These are phyloP conservation scores for Phytopythium aichiense DNA, from an alignment of 352 stramenopile species.

Conservation along the genomic window DNA sequence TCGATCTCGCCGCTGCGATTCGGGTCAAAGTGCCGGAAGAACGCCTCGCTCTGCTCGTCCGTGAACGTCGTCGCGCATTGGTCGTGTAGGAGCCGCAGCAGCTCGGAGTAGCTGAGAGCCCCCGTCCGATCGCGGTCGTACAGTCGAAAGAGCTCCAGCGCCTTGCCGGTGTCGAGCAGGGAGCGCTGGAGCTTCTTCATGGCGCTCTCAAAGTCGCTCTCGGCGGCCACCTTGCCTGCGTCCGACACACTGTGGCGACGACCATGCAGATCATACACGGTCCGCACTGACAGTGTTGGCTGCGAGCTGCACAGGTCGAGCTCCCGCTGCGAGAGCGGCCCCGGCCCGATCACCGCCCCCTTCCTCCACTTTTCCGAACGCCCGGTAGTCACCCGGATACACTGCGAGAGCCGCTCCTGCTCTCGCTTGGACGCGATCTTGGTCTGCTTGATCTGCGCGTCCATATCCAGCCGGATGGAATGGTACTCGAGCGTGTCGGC, in stretches of 20 bases:
- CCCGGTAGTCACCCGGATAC: slow-evolving; percentile 23
- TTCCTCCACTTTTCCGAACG: slow-evolving; percentile 27
- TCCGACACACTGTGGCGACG: slow-evolving; percentile 30
- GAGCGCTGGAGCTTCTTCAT: slow-evolving; percentile 55
- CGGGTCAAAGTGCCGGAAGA: slow-evolving; percentile 48
- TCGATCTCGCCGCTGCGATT: slow-evolving; percentile 46
- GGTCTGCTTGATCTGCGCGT: slow-evolving; percentile 38
- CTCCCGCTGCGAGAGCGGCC: slow-evolving; percentile 42
- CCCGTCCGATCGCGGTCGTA: slow-evolving; percentile 48
- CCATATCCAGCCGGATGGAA: slow-evolving; percentile 28
- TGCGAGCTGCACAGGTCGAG: slow-evolving; percentile 20
- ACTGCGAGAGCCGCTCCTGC: slow-evolving; percentile 34
- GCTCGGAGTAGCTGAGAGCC: slow-evolving; percentile 42
- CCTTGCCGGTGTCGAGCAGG: slow-evolving; percentile 16
- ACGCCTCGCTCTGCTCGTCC: slow-evolving; percentile 30
- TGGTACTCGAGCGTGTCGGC: slow-evolving; percentile 58
- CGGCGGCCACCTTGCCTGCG: slow-evolving; percentile 17
- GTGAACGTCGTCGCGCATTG: slow-evolving; percentile 23
- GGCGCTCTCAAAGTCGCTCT: slow-evolving; percentile 36
- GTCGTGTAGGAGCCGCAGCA: slow-evolving; percentile 28
- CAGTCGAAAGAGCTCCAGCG: slow-evolving; percentile 36
- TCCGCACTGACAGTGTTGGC: slow-evolving; percentile 1
- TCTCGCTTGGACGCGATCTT: slow-evolving; percentile 37
- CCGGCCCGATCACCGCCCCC: slow-evolving; percentile 31
- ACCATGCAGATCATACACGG: slow-evolving; percentile 68